Evolutionary conservation across 768 basidiomycete species (phyloP), one percentile per base, ranked within the genome.

Genomic region (Cyclocybe cylindracea): DNA sequence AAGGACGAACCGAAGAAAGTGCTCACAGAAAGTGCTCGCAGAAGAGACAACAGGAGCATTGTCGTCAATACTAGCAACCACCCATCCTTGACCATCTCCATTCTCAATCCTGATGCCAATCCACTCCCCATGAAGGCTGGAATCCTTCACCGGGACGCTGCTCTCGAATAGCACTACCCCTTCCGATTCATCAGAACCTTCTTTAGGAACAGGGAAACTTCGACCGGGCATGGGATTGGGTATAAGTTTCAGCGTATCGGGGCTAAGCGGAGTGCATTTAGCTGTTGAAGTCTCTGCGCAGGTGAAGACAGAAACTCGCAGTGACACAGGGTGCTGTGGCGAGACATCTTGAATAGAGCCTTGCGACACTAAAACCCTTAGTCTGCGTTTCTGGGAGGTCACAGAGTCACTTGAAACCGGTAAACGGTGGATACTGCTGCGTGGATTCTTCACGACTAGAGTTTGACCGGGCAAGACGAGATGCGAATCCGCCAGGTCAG

Each of bases 151-250:
- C 9, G 58, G 55, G 16, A 60, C 51, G 33, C 49, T 50, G 8
- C 77, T 78, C 61, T 87, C 84, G 59, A 80, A 89, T 19, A 85
- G 68, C 4, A 85, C 85, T 1, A 86, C 72, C 0, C 87, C 89
- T 50, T 90, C 89, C 7, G 85, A 87, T 63, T 92, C 88, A 46
- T 89, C 87, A 0, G 79, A 65, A 0, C 89, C 89, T 66, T 86
- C 84, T 11, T 80, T 66, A 10, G 88, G 86, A 0, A 80, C 69
- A 5, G 89, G 91, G 58, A 91, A 91, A 9, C 71, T 66, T 38
- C 66, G 68, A 2, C 76, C 80, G 9, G 75, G 71, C 8, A 74
- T 59, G 19, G 87, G 83, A 57, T 77, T 77, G 1, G 91, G 91
- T 7, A 93, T 70, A 6, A 89, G 77, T 61, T 77, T 84, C 24